A percentile compares a stretch with the other conserved stretches of the same genome.
These are phyloP conservation scores for Coffea eugenioides DNA, from an alignment of 257 asterid genomes.

Conservation along the genomic window DNA sequence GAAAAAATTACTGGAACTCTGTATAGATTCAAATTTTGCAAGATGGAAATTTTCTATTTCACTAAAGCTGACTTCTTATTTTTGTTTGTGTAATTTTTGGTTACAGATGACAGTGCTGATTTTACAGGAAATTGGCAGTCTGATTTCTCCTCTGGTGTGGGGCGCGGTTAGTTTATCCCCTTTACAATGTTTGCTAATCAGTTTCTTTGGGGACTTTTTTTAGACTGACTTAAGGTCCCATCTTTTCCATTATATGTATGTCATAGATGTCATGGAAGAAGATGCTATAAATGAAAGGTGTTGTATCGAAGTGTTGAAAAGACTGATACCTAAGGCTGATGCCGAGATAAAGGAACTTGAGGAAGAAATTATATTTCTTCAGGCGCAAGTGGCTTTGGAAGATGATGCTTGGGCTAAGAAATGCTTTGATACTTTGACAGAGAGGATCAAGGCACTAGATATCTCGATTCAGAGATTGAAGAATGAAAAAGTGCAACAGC, in stretches of 20 bases:
- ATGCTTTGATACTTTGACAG: slow-evolving; percentile 33
- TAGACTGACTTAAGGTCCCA: slow-evolving; percentile 1
- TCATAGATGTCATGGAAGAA: slow-evolving; percentile 49
- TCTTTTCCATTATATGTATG: slow-evolving; percentile 19
- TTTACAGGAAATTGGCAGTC: slow-evolving; percentile 14
- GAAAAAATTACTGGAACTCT: neutral
- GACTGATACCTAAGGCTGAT: slow-evolving; percentile 44
- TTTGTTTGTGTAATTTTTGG: slow-evolving; percentile 6
- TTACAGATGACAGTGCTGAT: slow-evolving; percentile 19
- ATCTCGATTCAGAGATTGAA: slow-evolving; percentile 26
- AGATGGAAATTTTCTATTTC: neutral
- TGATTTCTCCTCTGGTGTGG: slow-evolving; percentile 19
- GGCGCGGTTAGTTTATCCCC: slow-evolving; percentile 29
- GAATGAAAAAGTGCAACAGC: slow-evolving; percentile 16
- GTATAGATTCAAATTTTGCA: neutral
- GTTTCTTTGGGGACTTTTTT: neutral
- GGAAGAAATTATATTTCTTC: slow-evolving; percentile 47
- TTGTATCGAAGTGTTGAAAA: slow-evolving; percentile 50
- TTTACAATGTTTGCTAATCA: neutral
- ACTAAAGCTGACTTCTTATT: neutral
- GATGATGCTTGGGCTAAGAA: slow-evolving; percentile 42
- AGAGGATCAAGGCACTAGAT: slow-evolving; percentile 36
- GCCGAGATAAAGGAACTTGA: slow-evolving; percentile 46
- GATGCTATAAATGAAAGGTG: slow-evolving; percentile 53
- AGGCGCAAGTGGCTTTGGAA: slow-evolving; percentile 40